Conservation (phyloP, 257 asterid species). For the Rehmannia glutinosa region DNA sequence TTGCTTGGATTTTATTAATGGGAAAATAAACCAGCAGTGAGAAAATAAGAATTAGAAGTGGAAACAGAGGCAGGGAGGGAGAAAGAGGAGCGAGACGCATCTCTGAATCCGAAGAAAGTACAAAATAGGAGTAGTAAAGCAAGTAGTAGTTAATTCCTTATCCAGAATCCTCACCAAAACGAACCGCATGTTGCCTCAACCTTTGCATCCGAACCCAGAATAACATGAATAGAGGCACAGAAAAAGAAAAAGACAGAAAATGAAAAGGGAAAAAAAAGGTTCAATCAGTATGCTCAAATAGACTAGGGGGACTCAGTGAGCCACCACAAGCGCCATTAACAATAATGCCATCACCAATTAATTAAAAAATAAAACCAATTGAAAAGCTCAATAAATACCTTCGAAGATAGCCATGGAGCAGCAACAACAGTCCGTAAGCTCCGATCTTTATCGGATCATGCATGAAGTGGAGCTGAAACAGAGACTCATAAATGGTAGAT, state of each 20-base stretch:
- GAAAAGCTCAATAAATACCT: constrained; percentile 25
- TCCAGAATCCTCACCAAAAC: constrained; percentile 55
- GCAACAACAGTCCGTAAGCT: constrained; percentile 15
- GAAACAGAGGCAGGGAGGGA: constrained; percentile 18
- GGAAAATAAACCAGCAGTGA: not conserved
- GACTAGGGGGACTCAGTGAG: constrained; percentile 22
- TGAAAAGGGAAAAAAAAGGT: constrained; percentile 1
- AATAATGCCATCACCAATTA: constrained; percentile 6
- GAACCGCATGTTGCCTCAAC: constrained; percentile 46
- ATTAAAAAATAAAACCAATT: not conserved
- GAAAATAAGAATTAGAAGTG: constrained; percentile 28
- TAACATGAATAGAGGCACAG: not conserved
- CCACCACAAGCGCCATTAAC: too few species aligned
- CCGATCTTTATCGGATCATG: constrained; percentile 30
- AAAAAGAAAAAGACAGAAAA: not conserved
- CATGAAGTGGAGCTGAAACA: constrained; percentile 26
- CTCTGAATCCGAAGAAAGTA: constrained; percentile 29
- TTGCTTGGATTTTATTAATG: too few species aligned
- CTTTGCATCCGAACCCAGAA: constrained; percentile 36
- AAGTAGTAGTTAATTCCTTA: constrained; percentile 34
- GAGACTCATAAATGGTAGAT: constrained; percentile 27
- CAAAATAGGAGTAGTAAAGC: constrained; percentile 17
- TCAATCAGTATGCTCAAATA: constrained; percentile 36
- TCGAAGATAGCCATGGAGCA: constrained; percentile 29
- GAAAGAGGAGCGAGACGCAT: constrained; percentile 27